These are phyloP conservation scores for Leptomonas pyrrhocoris DNA, from an alignment of 208 protist genomes.

Conservation along the genomic window DNA sequence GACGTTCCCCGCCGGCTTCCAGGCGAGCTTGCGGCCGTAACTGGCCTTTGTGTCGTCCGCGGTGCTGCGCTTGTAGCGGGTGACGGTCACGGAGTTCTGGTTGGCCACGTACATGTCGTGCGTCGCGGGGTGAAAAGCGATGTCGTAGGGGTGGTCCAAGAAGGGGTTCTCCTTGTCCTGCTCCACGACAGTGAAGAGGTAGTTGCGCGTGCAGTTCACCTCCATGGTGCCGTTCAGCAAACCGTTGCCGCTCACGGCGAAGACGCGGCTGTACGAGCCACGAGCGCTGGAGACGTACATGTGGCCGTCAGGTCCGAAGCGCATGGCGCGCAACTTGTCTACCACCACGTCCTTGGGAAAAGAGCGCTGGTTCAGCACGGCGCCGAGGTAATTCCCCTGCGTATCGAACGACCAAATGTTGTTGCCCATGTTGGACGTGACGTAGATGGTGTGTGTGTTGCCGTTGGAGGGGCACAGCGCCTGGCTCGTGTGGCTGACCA, in stretches of 20 bases:
- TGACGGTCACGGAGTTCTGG: constrained; percentile 87
- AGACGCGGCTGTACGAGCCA: constrained; percentile 85
- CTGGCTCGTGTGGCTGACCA: constrained; percentile 17
- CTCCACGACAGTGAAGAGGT: constrained; percentile 75
- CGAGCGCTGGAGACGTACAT: constrained; percentile 85
- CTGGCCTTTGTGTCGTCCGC: constrained; percentile 8
- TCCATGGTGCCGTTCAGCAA: constrained; percentile 76
- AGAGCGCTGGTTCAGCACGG: constrained; percentile 66
- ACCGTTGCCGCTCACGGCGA: constrained; percentile 89
- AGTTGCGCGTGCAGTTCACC: constrained; percentile 77
- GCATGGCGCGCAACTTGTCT: constrained; percentile 85
- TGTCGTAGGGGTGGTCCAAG: constrained; percentile 89
- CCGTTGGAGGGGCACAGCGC: constrained; percentile 83
- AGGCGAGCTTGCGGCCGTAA: constrained; percentile 25
- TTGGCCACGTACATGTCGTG: constrained; percentile 83
- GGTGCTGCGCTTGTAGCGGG: constrained; percentile 54
- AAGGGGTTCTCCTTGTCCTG: constrained; percentile 68
- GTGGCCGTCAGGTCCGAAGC: constrained; percentile 76
- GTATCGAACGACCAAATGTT: constrained; percentile 91
- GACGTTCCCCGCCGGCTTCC: constrained; percentile 54
- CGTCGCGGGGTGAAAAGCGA: constrained; percentile 75
- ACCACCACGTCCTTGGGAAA: constrained; percentile 74
- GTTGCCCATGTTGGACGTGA: constrained; percentile 87
- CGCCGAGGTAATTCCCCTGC: constrained; percentile 73
- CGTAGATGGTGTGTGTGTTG: constrained; percentile 86